phyloP scores from a whole-genome alignment of 2,329 filamentous ascomycete genomes.

The Cytospora piceicola region DNA sequence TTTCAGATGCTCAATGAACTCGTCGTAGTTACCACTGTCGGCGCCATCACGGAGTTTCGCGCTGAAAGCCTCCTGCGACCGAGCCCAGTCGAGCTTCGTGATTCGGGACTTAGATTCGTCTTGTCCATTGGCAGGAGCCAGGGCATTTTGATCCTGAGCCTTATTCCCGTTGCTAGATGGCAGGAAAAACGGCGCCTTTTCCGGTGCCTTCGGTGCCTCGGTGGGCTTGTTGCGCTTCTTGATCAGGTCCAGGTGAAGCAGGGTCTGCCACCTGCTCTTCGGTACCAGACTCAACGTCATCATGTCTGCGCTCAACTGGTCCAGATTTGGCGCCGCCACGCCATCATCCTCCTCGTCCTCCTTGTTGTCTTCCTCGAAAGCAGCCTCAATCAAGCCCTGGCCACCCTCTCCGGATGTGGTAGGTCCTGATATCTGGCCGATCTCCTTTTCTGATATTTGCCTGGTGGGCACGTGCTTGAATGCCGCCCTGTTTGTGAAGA shows the following conservation, averaged over 20 bases:
- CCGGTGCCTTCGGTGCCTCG: slow-evolving; percentile 86
- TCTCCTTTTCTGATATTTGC: slow-evolving; percentile 78
- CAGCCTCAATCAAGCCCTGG: slow-evolving; percentile 73
- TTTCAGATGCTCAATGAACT: slow-evolving; percentile 79
- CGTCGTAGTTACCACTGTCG: slow-evolving; percentile 61
- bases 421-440: slow-evolving; percentile 67
- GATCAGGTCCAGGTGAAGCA: slow-evolving; percentile 90
- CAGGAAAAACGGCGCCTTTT: slow-evolving; percentile 95
- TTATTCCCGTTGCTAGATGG: slow-evolving; percentile 59
- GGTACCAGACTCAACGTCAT: slow-evolving; percentile 89
- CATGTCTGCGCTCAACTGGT: slow-evolving; percentile 81
- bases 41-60: slow-evolving; percentile 59
- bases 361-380: slow-evolving; percentile 62
- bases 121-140: slow-evolving; percentile 41
- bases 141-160: slow-evolving; percentile 37
- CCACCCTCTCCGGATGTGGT: slow-evolving; percentile 84
- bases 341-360: slow-evolving; percentile 57
- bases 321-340: slow-evolving; percentile 60
- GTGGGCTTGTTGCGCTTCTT: slow-evolving; percentile 93
- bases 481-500: slow-evolving; percentile 93
- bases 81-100: slow-evolving; percentile 64
- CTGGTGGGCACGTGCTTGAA: slow-evolving; percentile 88
- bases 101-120: slow-evolving; percentile 65
- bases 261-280: slow-evolving; percentile 89
- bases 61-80: slow-evolving; percentile 62